Percentiles rank a stretch among this genome's conserved stretches.
These are phyloP conservation scores for Saccharomyces hybrid DNA, from an alignment of 1,139 yeast genomes.

Conservation along the genomic window DNA sequence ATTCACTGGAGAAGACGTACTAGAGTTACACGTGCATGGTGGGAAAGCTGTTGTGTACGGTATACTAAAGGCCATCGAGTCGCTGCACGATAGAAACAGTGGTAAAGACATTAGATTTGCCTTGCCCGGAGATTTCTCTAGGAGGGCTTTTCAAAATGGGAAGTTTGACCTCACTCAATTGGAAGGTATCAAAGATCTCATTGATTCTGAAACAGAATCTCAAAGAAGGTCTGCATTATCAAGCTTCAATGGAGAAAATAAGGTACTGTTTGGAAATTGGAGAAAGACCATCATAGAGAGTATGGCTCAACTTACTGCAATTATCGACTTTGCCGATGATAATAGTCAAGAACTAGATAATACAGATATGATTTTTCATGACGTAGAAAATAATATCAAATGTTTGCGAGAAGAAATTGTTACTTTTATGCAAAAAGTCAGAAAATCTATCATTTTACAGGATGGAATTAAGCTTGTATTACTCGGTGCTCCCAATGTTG, in stretches of 20 bases:
- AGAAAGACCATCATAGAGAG: conserved; percentile 54
- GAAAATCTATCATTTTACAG: conserved; percentile 56
- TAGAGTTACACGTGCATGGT: conserved; percentile 89
- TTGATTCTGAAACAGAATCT: conserved; percentile 90
- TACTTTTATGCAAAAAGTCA: conserved; percentile 44
- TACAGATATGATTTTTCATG: conserved; percentile 40
- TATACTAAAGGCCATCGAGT: conserved; percentile 56
- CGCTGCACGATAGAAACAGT: conserved; percentile 36
- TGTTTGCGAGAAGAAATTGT: conserved; percentile 41
- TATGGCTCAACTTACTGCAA: conserved; percentile 73
- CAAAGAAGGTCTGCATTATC: conserved; percentile 72
- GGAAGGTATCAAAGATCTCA: conserved; percentile 83
- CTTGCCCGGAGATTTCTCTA: conserved; percentile 87
- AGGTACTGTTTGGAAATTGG: conserved; percentile 54
- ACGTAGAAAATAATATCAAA: conserved; percentile 42
- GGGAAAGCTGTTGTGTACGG: conserved; percentile 78
- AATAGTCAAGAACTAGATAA: conserved; percentile 60
- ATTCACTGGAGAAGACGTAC: conserved; percentile 85
- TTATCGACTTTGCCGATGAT: conserved; percentile 92
- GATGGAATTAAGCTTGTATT: conserved; percentile 69
- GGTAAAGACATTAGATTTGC: conserved; percentile 63
- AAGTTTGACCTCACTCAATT: conserved; percentile 67
- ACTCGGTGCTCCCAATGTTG: conserved; percentile 94
- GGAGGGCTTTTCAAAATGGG: conserved; percentile 71
- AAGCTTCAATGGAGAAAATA: conserved; percentile 65